Evolutionary conservation across 257 asterid species (phyloP).

Genomic region (Gentiana straminea): DNA sequence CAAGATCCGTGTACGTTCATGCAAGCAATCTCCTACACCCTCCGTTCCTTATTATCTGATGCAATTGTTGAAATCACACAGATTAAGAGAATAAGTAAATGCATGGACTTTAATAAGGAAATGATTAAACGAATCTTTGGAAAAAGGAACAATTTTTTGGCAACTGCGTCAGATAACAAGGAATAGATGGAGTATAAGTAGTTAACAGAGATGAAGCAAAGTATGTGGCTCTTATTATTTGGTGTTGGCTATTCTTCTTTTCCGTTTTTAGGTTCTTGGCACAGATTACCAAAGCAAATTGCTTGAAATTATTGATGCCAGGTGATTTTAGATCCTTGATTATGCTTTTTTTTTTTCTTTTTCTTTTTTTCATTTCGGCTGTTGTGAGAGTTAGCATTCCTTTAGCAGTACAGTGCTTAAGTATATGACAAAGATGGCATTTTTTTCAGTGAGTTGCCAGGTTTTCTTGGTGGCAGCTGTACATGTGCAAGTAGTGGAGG

Average conservation of each 20-base stretch:
- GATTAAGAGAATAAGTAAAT: too few relatives aligned
- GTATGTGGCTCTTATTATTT: too few relatives aligned
- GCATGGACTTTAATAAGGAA: too few relatives aligned
- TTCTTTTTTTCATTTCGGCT: not conserved
- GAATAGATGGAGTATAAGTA: too few relatives aligned
- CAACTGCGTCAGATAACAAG: too few relatives aligned
- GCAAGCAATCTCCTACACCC: not conserved
- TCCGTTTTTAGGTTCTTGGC: constrained; percentile 39
- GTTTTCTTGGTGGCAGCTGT: constrained; percentile 52
- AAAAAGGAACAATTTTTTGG: too few relatives aligned
- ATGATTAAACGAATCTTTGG: too few relatives aligned
- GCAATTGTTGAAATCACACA: too few relatives aligned
- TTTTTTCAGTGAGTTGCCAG: constrained; percentile 46
- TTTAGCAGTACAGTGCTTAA: not conserved
- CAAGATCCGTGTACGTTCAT: constrained; percentile 38
- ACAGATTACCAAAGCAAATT: constrained; percentile 33
- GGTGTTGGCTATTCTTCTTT: not conserved
- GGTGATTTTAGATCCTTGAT: constrained; percentile 19
- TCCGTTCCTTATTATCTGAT: too few relatives aligned
- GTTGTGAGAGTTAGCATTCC: too few relatives aligned
- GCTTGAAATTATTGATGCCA: constrained; percentile 39
- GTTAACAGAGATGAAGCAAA: too few relatives aligned
- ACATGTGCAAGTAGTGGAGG: constrained; percentile 41
- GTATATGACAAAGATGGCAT: not conserved
- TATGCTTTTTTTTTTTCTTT: not conserved